A percentile compares a stretch with the other conserved stretches of the same genome.
These are phyloP conservation scores for Hericium rajendrae DNA, from an alignment of 768 basidiomycete genomes.

Conservation along the genomic window DNA sequence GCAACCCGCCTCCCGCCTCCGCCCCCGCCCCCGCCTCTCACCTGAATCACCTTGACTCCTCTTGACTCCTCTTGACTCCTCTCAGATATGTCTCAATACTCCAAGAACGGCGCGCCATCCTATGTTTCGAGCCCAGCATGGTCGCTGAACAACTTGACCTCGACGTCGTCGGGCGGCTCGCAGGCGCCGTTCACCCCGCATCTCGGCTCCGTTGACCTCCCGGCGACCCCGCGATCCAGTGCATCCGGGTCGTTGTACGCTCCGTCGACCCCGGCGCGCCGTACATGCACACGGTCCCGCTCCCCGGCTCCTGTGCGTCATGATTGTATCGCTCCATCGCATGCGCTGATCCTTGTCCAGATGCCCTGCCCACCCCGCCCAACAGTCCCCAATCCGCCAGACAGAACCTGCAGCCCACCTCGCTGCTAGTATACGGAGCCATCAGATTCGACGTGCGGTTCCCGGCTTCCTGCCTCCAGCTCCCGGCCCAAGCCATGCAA, in stretches of 20 bases:
- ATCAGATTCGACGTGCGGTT: no score
- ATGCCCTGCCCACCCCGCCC: background rate
- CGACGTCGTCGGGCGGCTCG: conserved; percentile 2
- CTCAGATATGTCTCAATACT: conserved; percentile 3
- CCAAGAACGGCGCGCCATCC: conserved; percentile 5
- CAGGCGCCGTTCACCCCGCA: conserved; percentile 4
- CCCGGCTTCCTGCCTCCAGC: no score
- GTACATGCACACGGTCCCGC: conserved; percentile 9
- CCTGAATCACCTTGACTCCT: conserved; percentile 8
- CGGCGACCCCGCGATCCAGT: conserved; percentile 6
- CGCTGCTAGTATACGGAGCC: no score
- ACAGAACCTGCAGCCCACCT: background rate
- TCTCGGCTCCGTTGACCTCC: conserved; percentile 9
- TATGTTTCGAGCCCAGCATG: conserved; percentile 10
- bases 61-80: conserved; percentile 5
- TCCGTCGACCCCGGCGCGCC: conserved; percentile 12
- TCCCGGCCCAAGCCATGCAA: background rate
- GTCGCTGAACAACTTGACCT: conserved; percentile 9
- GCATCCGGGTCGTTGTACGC: conserved; percentile 1
- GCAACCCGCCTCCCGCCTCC: background rate
- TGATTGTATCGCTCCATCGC: background rate
- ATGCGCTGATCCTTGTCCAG: background rate
- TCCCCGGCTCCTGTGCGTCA: conserved; percentile 5
- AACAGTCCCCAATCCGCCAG: background rate
- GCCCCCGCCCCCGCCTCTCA: background rate